Evolutionary conservation across 1,139 yeast genomes (phyloP), one percentile per base, ranked within the genome.

Genomic region (Sugiyamaella neomexicana): DNA sequence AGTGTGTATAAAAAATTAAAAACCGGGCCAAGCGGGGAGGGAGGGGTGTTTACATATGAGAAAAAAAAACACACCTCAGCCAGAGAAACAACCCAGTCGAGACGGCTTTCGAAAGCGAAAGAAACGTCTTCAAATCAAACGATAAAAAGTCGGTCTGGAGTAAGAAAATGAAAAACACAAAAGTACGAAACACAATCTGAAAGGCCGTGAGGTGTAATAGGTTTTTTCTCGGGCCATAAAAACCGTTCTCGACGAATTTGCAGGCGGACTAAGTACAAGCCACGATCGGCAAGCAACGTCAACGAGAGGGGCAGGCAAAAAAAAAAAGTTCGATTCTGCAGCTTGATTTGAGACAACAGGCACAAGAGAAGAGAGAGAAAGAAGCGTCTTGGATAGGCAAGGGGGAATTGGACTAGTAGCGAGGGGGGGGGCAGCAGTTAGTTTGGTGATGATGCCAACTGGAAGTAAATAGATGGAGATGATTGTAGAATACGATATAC

Each of bases 301-400:
- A 15, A 15, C 46, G 20, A 29, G 48, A n/a, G 46, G 46, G 7
- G 23, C 13, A n/a, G 38, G 16, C n/a, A n/a, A n/a, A 13, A 34
- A 34, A 34, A 34, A 34, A 44, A 44, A 34, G 4, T 5, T 20
- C 5, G 25, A 20, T 29, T 23, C 48, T 44, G 48, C 46, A 44
- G 27, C 32, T 39, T 40, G 29, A 39, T 44, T 32, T 44, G 40
- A 44, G 34, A 44, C 48, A 40, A 12, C 25, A 13, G 44, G 44
- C 25, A n/a, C n/a, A n/a, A n/a, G n/a, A n/a, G n/a, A n/a, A n/a
- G n/a, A 20, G 25, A 20, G 5, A 3, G 32, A 23, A 32, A 3
- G 7, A 16, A 27, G 5, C 23, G 20, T 40, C 44, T 40, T 25
- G 29, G 23, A 23, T 40, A 40, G 44, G 44, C 13, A 40, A 23